A percentile compares a stretch with the other conserved stretches of the same genome.
phyloP scores from a whole-genome alignment of 306 rosid genomes.

The Myrica gale region DNA sequence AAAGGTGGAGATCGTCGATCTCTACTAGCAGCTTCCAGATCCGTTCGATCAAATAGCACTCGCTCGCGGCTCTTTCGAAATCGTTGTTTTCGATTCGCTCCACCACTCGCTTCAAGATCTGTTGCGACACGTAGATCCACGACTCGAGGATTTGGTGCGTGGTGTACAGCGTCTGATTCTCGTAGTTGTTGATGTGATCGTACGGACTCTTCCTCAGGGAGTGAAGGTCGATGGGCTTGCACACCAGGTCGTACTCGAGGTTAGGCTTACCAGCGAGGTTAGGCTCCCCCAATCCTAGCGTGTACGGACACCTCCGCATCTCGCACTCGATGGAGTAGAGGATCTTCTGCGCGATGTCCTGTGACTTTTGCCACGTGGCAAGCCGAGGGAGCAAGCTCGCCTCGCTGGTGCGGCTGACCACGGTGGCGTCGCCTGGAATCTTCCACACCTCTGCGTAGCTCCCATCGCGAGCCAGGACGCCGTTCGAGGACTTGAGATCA shows the following conservation, averaged over 20 bases:
- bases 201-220: constrained; percentile 46
- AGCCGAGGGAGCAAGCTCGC: constrained; percentile 68
- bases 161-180: constrained; percentile 69
- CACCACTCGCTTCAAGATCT: constrained; percentile 42
- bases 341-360: constrained; percentile 51
- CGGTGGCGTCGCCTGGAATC: constrained; percentile 34
- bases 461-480: constrained; percentile 45
- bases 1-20: constrained; percentile 62
- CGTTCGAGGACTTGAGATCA: constrained; percentile 34
- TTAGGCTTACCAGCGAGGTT: constrained; percentile 60
- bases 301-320: constrained; percentile 69
- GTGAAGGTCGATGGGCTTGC: constrained; percentile 64
- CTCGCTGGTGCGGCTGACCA: constrained; percentile 64
- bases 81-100: constrained; percentile 35
- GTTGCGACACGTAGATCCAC: constrained; percentile 49
- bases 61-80: constrained; percentile 58
- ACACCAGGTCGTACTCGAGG: constrained; percentile 74
- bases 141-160: constrained; percentile 78
- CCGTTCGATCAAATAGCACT: constrained; percentile 58
- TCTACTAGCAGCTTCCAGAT: constrained; percentile 77
- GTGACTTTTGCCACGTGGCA: constrained; percentile 71
- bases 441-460: constrained; percentile 59
- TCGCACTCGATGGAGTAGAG: constrained; percentile 57
- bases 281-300: constrained; percentile 76
- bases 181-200: constrained; percentile 48